Evolutionary conservation across 192 early-diverging fungal genomes (phyloP), one percentile per base, ranked within the genome.

Genomic region (Pecoramyces ruminantium): DNA sequence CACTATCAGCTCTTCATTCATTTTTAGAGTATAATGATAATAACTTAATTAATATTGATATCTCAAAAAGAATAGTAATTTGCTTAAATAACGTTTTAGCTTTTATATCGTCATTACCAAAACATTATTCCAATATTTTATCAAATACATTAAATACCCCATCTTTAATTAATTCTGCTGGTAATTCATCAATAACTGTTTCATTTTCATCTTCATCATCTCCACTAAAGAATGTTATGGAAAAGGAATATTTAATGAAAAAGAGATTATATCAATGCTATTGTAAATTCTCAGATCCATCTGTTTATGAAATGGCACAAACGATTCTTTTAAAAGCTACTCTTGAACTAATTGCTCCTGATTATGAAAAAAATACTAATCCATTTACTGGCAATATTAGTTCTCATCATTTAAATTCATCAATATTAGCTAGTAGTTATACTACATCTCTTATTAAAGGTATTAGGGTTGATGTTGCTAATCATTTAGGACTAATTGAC

Each of bases 181-280:
- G 84, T 21, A 78, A 84, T 30, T 83, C 84, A 0, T 79, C 86
- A 38, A 88, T 87, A 39, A 78, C 78, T 51, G 21, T 28, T 29
- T 78, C 78, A 28, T 29, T 51, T 67, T 67, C 51, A n/a, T 67
- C 51, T 11, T 67, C 21, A 21, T 21, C 51, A 4, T 2, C 17
- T 58, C 28, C 79, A 2, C 34, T 86, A 81, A 77, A 86, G 17
- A 84, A 87, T 29, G 86, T 90, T 38, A 83, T 86, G 9, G 88
- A 92, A 29, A 86, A 88, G 77, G 92, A 93, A 80, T 88, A 89
- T 83, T 84, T 85, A 27, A 81, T 95, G 27, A 84, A 90, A 78
- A 86, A 89, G 38, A 86, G 93, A 25, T 85, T 95, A 13, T 93
- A 93, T 80, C 84, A 91, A 83, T 96, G 94, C 78, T 96, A 92